Evolutionary conservation across 73 alveolate species (phyloP).

Genomic region (Breviolum minutum): DNA sequence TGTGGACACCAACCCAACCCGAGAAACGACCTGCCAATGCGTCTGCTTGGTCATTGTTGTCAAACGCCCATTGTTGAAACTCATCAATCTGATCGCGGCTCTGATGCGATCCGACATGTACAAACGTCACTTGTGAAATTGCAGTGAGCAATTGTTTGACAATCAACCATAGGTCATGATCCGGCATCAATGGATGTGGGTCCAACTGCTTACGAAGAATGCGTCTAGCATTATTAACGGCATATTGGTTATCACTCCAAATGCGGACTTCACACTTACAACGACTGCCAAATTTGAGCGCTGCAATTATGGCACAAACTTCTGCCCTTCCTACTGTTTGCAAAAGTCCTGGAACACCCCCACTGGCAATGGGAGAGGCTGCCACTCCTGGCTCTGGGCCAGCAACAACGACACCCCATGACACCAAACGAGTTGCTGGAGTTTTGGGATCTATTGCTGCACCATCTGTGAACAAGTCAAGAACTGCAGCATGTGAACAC

Average conservation of each 20-base stretch:
- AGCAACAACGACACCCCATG: not conserved
- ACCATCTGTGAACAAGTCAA: not conserved
- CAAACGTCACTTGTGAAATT: too few relatives aligned
- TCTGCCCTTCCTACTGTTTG: not conserved
- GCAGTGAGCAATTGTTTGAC: not conserved
- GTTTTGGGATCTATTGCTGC: not conserved
- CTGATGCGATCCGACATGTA: not conserved
- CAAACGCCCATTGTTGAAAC: not conserved
- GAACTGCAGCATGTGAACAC: not conserved
- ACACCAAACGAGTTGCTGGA: not conserved
- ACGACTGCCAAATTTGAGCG: not conserved
- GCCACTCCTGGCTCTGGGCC: not conserved
- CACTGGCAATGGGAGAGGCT: not conserved
- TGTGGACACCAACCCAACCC: too few relatives aligned
- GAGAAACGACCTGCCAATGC: too few relatives aligned
- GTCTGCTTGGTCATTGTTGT: not conserved
- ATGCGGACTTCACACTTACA: not conserved
- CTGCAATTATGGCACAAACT: not conserved
- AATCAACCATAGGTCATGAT: not conserved
- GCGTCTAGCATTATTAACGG: not conserved
- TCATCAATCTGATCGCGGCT: not conserved
- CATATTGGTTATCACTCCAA: not conserved
- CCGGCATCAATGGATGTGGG: not conserved
- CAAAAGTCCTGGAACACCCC: not conserved
- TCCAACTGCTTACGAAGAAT: not conserved